These are phyloP conservation scores for Xerocomellus intermedius DNA, from an alignment of 768 basidiomycete genomes.

Conservation along the genomic window DNA sequence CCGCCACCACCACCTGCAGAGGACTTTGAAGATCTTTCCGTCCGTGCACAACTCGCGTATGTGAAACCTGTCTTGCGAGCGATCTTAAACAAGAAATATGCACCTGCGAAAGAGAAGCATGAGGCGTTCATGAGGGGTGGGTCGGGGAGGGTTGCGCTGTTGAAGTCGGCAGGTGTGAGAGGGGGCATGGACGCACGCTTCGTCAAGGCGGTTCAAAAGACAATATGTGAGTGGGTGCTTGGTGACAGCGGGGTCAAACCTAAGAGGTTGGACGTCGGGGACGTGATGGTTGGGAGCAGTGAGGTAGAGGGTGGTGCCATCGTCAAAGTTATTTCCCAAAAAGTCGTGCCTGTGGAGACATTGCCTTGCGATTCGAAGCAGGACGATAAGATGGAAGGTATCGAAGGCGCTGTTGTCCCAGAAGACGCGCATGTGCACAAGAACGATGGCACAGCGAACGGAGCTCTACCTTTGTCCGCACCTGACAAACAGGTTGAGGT, in stretches of 20 bases:
- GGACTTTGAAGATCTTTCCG: slow-evolving; percentile 48
- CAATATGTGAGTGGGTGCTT: slow-evolving; percentile 29
- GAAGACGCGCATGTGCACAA: neutral
- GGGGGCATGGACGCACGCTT: slow-evolving; percentile 40
- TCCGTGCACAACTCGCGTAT: slow-evolving; percentile 63
- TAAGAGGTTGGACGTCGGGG: slow-evolving; percentile 5
- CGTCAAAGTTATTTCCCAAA: neutral
- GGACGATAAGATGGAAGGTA: slow-evolving; percentile 20
- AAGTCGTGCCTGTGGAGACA: neutral
- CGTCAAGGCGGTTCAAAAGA: slow-evolving; percentile 37
- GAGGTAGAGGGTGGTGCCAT: neutral
- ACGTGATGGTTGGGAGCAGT: neutral
- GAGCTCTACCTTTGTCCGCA: neutral
- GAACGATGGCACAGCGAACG: neutral
- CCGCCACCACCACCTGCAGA: slow-evolving; percentile 42
- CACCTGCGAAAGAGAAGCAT: slow-evolving; percentile 51
- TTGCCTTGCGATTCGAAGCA: neutral
- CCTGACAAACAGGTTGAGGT: slow-evolving; percentile 3
- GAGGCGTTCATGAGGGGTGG: slow-evolving; percentile 60
- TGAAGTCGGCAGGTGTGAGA: slow-evolving; percentile 34
- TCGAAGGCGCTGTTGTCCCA: slow-evolving; percentile 3
- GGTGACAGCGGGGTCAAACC: slow-evolving; percentile 14
- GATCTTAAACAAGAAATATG: slow-evolving; percentile 55
- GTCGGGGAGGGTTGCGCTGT: slow-evolving; percentile 36
- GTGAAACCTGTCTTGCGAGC: slow-evolving; percentile 61